phyloP scores from a whole-genome alignment of 352 stramenopile species.

The Phytopythium ostracodes region DNA sequence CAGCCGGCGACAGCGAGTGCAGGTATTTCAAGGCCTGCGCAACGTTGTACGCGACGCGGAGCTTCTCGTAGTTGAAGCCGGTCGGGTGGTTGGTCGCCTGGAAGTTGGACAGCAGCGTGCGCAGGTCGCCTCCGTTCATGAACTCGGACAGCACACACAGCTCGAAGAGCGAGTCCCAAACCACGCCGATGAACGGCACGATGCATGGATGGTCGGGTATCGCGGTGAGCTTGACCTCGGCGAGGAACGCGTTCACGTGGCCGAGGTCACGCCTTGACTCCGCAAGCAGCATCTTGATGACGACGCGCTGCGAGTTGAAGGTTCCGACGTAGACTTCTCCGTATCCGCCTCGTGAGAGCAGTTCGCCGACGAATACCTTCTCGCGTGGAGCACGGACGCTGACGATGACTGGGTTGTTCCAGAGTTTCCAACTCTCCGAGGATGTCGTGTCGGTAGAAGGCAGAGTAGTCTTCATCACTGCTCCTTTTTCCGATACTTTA shows the following conservation, averaged over 20 bases:
- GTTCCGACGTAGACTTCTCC: conserved; percentile 41
- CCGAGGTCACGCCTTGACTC: conserved; percentile 25
- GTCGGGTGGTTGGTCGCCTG: conserved; percentile 24
- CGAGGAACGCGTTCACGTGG: conserved; percentile 40
- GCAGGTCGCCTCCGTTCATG: conserved; percentile 50
- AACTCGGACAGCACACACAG: conserved; percentile 39
- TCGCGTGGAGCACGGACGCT: conserved; percentile 27
- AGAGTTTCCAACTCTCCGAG: too few relatives aligned
- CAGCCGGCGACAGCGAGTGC: conserved; percentile 29
- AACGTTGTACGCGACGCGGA: conserved; percentile 25
- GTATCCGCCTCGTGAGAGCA: conserved; percentile 37
- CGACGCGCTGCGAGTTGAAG: conserved; percentile 34
- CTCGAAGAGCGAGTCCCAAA: conserved; percentile 45
- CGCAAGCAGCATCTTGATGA: conserved; percentile 43
- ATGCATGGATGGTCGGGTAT: conserved; percentile 32
- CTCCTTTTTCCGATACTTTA: too few relatives aligned
- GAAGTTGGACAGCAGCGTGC: conserved; percentile 24
- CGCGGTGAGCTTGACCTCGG: conserved; percentile 45
- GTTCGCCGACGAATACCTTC: conserved; percentile 17
- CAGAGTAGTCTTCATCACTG: too few relatives aligned
- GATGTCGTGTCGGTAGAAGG: too few relatives aligned
- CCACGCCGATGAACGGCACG: conserved; percentile 40
- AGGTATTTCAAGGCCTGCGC: conserved; percentile 35
- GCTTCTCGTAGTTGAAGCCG: conserved; percentile 36
- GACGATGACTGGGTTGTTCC: conserved; percentile 15